These are phyloP conservation scores for Malus hybrid DNA, from an alignment of 331 rosid genomes.

Conservation along the genomic window DNA sequence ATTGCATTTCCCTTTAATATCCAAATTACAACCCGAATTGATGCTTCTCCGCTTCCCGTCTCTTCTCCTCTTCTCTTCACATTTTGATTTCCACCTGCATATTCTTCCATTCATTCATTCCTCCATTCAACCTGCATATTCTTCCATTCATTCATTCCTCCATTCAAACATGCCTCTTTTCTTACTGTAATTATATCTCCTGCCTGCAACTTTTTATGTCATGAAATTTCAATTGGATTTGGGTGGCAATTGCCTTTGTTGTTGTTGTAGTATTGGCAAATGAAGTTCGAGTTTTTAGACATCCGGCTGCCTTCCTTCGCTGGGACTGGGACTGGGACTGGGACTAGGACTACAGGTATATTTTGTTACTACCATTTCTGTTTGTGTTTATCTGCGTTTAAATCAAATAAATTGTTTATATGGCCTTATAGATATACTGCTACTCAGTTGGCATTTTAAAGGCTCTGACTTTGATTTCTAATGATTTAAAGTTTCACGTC, in stretches of 20 bases:
- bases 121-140: constrained; percentile 7
- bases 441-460: neutral
- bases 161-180: neutral
- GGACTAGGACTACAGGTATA: constrained; percentile 13
- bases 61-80: constrained; percentile 21
- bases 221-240: constrained; percentile 26
- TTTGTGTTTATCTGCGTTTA: neutral
- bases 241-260: constrained; percentile 10
- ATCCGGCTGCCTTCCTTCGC: constrained; percentile 47
- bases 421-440: neutral
- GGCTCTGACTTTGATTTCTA: neutral
- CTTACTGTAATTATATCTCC: constrained; percentile 6
- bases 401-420: neutral
- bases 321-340: neutral
- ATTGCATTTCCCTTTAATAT: constrained; percentile 27
- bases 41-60: constrained; percentile 29
- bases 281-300: constrained; percentile 54
- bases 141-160: neutral
- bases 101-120: neutral
- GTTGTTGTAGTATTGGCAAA: constrained; percentile 37
- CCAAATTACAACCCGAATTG: constrained; percentile 18
- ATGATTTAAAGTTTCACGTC: neutral
- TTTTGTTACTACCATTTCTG: neutral
- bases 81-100: constrained; percentile 28
- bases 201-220: constrained; percentile 23